These are phyloP conservation scores for Setaria viridis DNA, from an alignment of 202 grass and related monocot species.

Conservation along the genomic window DNA sequence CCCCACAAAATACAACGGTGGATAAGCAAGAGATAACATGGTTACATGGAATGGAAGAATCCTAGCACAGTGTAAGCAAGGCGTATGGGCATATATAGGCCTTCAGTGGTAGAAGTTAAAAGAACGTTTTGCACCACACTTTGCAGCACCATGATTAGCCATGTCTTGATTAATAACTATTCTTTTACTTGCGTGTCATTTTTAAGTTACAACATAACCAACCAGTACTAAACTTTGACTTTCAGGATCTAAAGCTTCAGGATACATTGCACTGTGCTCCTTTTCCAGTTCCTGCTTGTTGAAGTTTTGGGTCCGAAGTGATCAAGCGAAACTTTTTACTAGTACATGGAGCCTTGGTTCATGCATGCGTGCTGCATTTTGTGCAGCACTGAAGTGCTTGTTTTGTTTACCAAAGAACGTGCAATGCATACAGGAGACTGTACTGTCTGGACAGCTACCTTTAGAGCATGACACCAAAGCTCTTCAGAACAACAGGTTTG, in stretches of 20 bases:
- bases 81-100: slow-evolving; percentile 26
- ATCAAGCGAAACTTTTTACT: not conserved
- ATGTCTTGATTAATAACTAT: not conserved
- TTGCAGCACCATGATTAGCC: slow-evolving; percentile 32
- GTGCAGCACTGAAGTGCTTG: not conserved
- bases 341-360: slow-evolving; percentile 15
- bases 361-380: slow-evolving; percentile 26
- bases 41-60: slow-evolving; percentile 33
- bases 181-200: slow-evolving; percentile 9
- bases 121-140: not conserved
- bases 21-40: slow-evolving; percentile 39
- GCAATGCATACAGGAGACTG: slow-evolving; percentile 22
- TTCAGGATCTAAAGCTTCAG: not conserved
- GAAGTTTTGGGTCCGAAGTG: not conserved
- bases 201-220: not conserved
- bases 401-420: slow-evolving; percentile 33
- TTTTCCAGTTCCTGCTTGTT: slow-evolving; percentile 20
- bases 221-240: not conserved
- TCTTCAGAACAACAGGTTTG: slow-evolving; percentile 40
- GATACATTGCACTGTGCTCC: slow-evolving; percentile 4
- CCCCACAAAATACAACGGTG: slow-evolving; percentile 15
- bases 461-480: slow-evolving; percentile 17
- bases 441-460: slow-evolving; percentile 12
- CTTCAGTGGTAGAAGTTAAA: slow-evolving; percentile 22
- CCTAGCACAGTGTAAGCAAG: slow-evolving; percentile 2